Conservation (phyloP, 2,329 filamentous ascomycete genomes). For the Chaetomiaceae sp. region DNA sequence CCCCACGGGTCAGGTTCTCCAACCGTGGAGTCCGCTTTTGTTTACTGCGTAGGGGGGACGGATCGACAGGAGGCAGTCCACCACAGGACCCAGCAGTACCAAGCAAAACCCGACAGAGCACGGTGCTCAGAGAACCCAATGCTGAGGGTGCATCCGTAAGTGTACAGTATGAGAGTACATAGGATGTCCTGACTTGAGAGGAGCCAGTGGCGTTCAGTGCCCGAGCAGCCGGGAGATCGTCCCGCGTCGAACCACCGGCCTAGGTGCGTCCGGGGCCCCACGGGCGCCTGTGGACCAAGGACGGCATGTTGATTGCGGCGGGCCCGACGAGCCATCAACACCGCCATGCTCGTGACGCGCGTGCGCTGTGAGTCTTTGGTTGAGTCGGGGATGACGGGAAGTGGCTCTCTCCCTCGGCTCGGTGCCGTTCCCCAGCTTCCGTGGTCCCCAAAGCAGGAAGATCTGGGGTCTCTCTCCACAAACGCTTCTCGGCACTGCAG, state of each 20-base stretch:
- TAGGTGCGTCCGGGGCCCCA: not conserved
- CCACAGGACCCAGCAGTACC: too few species aligned
- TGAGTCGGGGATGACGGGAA: not conserved
- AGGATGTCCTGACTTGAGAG: too few species aligned
- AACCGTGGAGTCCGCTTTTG: not conserved
- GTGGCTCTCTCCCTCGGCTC: not conserved
- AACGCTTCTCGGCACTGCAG: not conserved
- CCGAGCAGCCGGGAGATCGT: conserved; percentile 13
- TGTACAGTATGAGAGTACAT: too few species aligned
- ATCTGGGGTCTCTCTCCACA: not conserved
- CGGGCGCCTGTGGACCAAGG: conserved; percentile 3
- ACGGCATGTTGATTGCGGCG: conserved; percentile 10
- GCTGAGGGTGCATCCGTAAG: not conserved
- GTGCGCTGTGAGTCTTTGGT: not conserved
- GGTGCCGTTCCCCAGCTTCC: not conserved
- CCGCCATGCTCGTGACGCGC: conserved; percentile 1
- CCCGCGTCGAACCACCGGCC: conserved; percentile 10
- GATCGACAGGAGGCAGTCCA: too few species aligned
- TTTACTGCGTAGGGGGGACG: not conserved
- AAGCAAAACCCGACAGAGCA: too few species aligned
- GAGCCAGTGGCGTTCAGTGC: too few species aligned
- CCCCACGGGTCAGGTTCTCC: not conserved
- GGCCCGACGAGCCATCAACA: not conserved
- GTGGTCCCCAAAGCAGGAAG: not conserved
- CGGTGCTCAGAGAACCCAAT: too few species aligned